phyloP scores from a whole-genome alignment of 75 land plant species.

The Sequoia sempervirens region DNA sequence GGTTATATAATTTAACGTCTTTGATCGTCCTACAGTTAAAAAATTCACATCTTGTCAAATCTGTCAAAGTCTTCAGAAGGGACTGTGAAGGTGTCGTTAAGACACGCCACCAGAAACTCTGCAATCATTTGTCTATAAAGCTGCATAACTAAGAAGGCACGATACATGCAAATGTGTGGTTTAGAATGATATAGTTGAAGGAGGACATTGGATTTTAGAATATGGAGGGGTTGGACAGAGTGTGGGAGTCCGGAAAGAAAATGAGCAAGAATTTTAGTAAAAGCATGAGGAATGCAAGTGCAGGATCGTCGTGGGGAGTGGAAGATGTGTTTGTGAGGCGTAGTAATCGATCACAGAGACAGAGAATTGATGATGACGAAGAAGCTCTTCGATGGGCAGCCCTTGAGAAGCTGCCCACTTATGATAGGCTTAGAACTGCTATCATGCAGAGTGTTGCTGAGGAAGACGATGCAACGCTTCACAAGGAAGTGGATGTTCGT shows the following conservation, averaged over 20 bases:
- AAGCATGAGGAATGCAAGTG: constrained; percentile 35
- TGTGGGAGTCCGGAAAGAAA: constrained; percentile 6
- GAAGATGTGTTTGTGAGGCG: constrained; percentile 21
- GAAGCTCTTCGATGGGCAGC: constrained; percentile 84
- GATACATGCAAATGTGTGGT: no score
- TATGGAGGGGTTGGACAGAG: constrained; percentile 1
- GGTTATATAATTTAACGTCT: no score
- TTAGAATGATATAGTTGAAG: no score
- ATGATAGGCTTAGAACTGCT: constrained; percentile 52
- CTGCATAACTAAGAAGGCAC: no score
- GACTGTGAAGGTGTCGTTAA: no score
- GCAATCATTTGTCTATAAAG: no score
- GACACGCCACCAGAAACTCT: no score
- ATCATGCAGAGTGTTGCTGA: constrained; percentile 34
- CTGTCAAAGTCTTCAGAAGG: no score
- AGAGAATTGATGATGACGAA: constrained; percentile 53
- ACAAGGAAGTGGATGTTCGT: constrained; percentile 63
- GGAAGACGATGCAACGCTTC: constrained; percentile 14
- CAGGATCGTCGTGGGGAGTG: constrained; percentile 34
- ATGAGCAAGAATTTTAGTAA: constrained; percentile 21
- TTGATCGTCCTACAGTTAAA: no score
- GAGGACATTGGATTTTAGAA: background rate
- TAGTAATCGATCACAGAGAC: background rate
- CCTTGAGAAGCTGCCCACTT: constrained; percentile 71
- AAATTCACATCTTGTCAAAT: no score